Evolutionary conservation across 148 eudicot genomes (phyloP).

Genomic region (Vaccinium macrocarpon): DNA sequence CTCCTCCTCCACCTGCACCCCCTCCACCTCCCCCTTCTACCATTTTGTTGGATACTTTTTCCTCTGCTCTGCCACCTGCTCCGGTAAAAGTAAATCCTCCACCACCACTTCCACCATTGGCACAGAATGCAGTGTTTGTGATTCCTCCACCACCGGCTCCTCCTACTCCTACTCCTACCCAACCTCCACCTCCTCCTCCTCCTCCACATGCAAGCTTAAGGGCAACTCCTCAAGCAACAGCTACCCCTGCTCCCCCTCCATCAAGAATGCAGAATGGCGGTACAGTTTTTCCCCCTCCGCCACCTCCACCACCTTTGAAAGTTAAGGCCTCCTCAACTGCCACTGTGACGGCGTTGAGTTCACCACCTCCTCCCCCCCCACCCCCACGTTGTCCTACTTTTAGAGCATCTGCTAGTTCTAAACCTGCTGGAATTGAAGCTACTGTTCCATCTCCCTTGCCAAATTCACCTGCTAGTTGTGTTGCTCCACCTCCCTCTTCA

Average conservation of each 20-base stretch:
- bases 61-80: slow-evolving; percentile 14
- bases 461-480: slow-evolving; percentile 25
- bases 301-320: slow-evolving; percentile 10
- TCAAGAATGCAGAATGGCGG: not conserved
- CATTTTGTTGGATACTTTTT: not conserved
- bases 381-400: slow-evolving; percentile 14
- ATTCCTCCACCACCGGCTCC: slow-evolving; percentile 28
- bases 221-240: not conserved
- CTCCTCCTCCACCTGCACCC: slow-evolving; percentile 35
- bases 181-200: not conserved
- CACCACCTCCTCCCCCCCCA: slow-evolving; percentile 18
- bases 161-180: slow-evolving; percentile 20
- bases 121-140: not conserved
- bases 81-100: slow-evolving; percentile 14
- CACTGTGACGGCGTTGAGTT: not conserved
- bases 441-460: slow-evolving; percentile 27
- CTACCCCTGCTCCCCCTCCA: slow-evolving; percentile 21
- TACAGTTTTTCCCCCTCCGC: not conserved
- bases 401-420: slow-evolving; percentile 15
- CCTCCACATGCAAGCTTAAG: slow-evolving; percentile 24
- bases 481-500: slow-evolving; percentile 24
- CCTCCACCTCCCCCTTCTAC: slow-evolving; percentile 24
- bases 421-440: slow-evolving; percentile 5
- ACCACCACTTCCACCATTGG: slow-evolving; percentile 22
- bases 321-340: not conserved